These are phyloP conservation scores for Amyloporia xantha DNA, from an alignment of 768 basidiomycete species.

Conservation along the genomic window DNA sequence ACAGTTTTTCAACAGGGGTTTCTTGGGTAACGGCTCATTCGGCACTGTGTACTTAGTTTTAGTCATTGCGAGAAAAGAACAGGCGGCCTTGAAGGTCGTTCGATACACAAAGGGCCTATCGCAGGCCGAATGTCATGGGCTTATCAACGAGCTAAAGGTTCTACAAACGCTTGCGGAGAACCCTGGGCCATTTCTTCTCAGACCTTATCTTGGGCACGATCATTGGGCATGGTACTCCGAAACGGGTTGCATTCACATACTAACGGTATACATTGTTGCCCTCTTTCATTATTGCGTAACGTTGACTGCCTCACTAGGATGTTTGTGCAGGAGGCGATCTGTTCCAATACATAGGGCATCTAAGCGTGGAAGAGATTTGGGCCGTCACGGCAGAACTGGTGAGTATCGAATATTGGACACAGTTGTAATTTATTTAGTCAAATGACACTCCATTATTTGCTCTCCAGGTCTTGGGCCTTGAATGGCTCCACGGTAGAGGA, in stretches of 20 bases:
- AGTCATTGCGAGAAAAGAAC: not conserved
- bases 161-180: conserved; percentile 4
- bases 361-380: conserved; percentile 1
- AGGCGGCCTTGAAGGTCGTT: conserved; percentile 20
- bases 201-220: conserved; percentile 4
- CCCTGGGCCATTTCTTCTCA: conserved; percentile 10
- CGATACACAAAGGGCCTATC: conserved; percentile 5
- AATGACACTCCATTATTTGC: not conserved
- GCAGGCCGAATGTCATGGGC: conserved; percentile 7
- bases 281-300: too few relatives aligned
- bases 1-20: conserved; percentile 6
- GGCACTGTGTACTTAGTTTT: conserved; percentile 16
- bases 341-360: conserved; percentile 3
- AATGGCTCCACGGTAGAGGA: conserved; percentile 41
- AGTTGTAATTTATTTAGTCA: too few relatives aligned
- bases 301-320: conserved; percentile 6
- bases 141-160: conserved; percentile 17
- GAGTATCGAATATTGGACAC: not conserved
- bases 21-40: conserved; percentile 15
- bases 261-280: conserved; percentile 11
- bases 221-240: conserved; percentile 12
- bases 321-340: conserved; percentile 18
- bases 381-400: conserved; percentile 20
- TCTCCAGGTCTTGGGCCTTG: conserved; percentile 21
- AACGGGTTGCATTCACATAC: conserved; percentile 14